Percentiles rank a stretch among this genome's conserved stretches.
Conservation (phyloP, 495 filamentous ascomycete genomes). For the Tuber magnatum region DNA sequence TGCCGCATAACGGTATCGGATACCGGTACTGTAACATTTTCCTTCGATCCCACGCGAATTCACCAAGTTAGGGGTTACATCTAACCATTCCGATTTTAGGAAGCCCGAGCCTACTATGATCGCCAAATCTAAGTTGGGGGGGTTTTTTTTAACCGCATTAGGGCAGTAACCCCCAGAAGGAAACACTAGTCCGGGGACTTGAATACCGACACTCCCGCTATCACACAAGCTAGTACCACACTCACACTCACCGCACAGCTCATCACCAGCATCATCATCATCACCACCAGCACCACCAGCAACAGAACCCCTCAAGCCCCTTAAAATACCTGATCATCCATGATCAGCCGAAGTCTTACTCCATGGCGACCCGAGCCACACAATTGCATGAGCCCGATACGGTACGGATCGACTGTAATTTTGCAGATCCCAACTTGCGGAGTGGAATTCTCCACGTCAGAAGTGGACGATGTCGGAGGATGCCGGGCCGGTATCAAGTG, state of each 20-base stretch:
- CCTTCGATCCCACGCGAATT: background rate
- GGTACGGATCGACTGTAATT: background rate
- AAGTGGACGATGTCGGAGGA: background rate
- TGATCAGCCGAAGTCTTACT: background rate
- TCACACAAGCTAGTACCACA: background rate
- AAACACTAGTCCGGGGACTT: background rate
- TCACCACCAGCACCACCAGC: background rate
- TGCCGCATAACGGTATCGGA: background rate
- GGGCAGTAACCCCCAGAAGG: background rate
- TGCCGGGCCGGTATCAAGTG: background rate
- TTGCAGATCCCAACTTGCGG: background rate
- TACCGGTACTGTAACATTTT: background rate
- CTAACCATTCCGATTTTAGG: background rate
- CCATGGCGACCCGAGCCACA: background rate
- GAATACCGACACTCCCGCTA: background rate
- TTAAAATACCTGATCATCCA: background rate
- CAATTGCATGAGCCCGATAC: background rate
- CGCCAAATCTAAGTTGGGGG: background rate
- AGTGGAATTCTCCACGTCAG: background rate
- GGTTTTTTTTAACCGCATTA: background rate
- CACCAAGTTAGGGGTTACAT: background rate
- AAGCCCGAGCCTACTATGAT: background rate
- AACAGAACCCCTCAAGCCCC: background rate
- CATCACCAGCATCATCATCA: background rate
- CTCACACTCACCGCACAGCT: background rate